Evolutionary conservation across 768 basidiomycete species (phyloP).

Genomic region (Serpula lacrymans): DNA sequence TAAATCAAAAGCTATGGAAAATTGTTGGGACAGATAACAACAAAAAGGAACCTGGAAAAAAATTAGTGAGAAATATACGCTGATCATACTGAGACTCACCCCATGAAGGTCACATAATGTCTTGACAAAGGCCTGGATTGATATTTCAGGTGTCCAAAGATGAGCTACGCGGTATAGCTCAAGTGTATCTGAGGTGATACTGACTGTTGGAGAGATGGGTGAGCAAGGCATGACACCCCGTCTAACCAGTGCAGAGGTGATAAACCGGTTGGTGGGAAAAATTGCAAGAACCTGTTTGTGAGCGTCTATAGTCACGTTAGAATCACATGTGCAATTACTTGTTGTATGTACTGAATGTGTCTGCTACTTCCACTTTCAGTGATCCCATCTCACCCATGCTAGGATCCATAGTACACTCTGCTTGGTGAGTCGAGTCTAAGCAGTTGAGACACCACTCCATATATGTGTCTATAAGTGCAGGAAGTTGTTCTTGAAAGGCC

Average conservation of each 20-base stretch:
- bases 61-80: no score
- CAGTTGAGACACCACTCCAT: no score
- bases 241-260: slow-evolving; percentile 7
- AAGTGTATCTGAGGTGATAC: slow-evolving; percentile 5
- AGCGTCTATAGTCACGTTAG: slow-evolving; percentile 1
- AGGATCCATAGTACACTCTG: no score
- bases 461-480: not conserved
- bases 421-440: no score
- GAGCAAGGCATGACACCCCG: not conserved
- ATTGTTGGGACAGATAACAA: not conserved
- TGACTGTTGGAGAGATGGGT: slow-evolving; percentile 3
- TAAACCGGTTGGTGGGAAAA: slow-evolving; percentile 1
- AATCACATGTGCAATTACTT: not conserved
- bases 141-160: not conserved
- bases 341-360: slow-evolving; percentile 2
- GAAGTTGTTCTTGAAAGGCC: slow-evolving; percentile 1
- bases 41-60: not conserved
- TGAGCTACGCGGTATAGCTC: not conserved
- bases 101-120: not conserved
- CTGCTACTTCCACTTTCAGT: no score
- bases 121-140: not conserved
- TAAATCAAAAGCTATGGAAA: not conserved
- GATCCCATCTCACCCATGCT: no score
- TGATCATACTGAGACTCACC: no score
- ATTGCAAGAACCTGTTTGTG: not conserved